phyloP scores from a whole-genome alignment of 306 rosid genomes.

The Malus sylvestris region DNA sequence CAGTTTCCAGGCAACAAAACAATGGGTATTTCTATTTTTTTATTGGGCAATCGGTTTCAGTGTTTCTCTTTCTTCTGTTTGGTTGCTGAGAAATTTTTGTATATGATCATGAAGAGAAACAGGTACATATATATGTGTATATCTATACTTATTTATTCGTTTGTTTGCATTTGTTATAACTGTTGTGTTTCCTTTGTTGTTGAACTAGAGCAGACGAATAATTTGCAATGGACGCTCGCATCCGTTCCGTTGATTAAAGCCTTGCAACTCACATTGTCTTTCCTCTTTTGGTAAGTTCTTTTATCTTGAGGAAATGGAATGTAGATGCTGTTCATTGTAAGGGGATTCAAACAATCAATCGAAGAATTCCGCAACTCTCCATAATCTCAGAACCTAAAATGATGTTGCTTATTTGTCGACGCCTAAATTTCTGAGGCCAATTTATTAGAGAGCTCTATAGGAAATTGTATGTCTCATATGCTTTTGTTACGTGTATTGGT shows the following conservation, averaged over 20 bases:
- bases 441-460: background rate
- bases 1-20: background rate
- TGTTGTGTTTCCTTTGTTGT: constrained; percentile 18
- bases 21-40: background rate
- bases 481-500: background rate
- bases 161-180: background rate
- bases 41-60: background rate
- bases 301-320: background rate
- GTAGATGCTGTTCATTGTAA: background rate
- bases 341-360: background rate
- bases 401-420: background rate
- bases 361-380: background rate
- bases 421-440: background rate
- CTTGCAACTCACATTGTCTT: constrained; percentile 80
- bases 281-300: constrained; percentile 72
- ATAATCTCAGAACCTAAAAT: background rate
- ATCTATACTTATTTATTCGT: background rate
- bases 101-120: background rate
- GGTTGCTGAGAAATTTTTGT: constrained; percentile 2
- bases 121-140: background rate
- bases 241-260: constrained; percentile 80
- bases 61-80: background rate
- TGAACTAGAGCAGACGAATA: constrained; percentile 72
- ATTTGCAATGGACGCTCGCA: constrained; percentile 84
- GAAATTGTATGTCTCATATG: background rate